These are phyloP conservation scores for Aspergillus homomorphus DNA, from an alignment of 495 filamentous ascomycete genomes.

Conservation along the genomic window DNA sequence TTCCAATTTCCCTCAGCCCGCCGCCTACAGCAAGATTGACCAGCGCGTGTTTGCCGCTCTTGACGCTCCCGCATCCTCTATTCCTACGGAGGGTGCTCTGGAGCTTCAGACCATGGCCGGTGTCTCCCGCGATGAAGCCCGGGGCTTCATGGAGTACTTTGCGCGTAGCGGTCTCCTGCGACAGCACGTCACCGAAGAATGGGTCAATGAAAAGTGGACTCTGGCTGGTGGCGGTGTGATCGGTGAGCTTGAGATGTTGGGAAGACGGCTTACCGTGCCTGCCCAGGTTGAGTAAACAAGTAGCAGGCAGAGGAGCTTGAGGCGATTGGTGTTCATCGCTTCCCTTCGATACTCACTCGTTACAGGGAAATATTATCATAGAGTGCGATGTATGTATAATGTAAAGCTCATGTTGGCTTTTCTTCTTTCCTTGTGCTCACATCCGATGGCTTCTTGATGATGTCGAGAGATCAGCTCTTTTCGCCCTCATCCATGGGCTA, in stretches of 20 bases:
- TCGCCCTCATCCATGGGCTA: background rate
- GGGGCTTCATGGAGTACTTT: slow-evolving; percentile 88
- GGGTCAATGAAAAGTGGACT: slow-evolving; percentile 81
- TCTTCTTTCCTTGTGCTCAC: background rate
- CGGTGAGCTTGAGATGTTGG: slow-evolving; percentile 73
- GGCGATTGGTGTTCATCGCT: background rate
- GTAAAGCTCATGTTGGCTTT: slow-evolving; percentile 2
- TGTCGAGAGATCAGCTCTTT: background rate
- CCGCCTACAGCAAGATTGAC: slow-evolving; percentile 69
- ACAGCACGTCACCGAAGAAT: slow-evolving; percentile 62
- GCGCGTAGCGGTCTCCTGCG: slow-evolving; percentile 79
- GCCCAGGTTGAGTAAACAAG: slow-evolving; percentile 13
- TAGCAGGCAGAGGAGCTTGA: background rate
- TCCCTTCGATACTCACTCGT: background rate
- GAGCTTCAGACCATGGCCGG: slow-evolving; percentile 59
- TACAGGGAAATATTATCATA: background rate
- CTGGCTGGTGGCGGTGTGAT: slow-evolving; percentile 77
- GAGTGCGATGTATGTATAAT: background rate
- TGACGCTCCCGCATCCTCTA: slow-evolving; percentile 23
- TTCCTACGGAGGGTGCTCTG: slow-evolving; percentile 39
- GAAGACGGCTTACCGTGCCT: slow-evolving; percentile 46
- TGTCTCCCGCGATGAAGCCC: slow-evolving; percentile 70
- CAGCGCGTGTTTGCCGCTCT: slow-evolving; percentile 56
- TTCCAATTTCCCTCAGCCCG: slow-evolving; percentile 48
- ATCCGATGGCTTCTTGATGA: background rate